A percentile compares a stretch with the other conserved stretches of the same genome.
phyloP scores from a whole-genome alignment of 2,329 filamentous ascomycete species.

The Fusarium setosum region DNA sequence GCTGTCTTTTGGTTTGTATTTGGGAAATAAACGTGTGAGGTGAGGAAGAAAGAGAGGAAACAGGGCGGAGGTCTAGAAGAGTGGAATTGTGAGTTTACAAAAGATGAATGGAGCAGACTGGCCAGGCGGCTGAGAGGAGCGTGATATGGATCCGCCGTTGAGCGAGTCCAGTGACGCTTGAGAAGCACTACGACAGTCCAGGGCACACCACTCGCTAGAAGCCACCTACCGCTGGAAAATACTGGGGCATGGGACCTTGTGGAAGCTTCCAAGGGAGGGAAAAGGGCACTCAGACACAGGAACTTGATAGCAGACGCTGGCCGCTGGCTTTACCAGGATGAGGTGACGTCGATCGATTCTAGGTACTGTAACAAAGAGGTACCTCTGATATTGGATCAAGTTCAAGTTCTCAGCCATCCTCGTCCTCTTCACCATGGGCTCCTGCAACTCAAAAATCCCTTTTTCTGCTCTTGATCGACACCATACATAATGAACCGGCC shows the following conservation, averaged over 20 bases:
- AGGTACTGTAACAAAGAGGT: constrained; percentile 8
- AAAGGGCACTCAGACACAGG: constrained; percentile 14
- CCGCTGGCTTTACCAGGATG: constrained; percentile 16
- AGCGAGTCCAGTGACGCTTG: constrained; percentile 41
- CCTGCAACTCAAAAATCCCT: neutral
- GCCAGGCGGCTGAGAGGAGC: constrained; percentile 16
- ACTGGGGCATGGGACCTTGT: constrained; percentile 48
- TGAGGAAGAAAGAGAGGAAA: constrained; percentile 9
- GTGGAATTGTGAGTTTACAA: constrained; percentile 36
- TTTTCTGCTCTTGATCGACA: neutral
- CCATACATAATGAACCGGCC: neutral
- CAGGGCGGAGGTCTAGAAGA: constrained; percentile 19
- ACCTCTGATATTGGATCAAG: constrained; percentile 5
- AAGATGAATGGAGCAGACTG: constrained; percentile 31
- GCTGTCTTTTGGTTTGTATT: constrained; percentile 3
- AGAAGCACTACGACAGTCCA: constrained; percentile 24
- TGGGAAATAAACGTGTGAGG: neutral
- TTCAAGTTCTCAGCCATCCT: neutral
- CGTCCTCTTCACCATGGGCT: neutral
- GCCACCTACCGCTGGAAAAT: constrained; percentile 32
- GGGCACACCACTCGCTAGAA: constrained; percentile 19
- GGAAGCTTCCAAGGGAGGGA: constrained; percentile 44
- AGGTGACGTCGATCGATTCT: constrained; percentile 41
- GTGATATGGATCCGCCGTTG: constrained; percentile 37
- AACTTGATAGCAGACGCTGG: constrained; percentile 28